phyloP scores from a whole-genome alignment of 1,284 basidiomycete genomes.

The Trichosporon coremiiforme region DNA sequence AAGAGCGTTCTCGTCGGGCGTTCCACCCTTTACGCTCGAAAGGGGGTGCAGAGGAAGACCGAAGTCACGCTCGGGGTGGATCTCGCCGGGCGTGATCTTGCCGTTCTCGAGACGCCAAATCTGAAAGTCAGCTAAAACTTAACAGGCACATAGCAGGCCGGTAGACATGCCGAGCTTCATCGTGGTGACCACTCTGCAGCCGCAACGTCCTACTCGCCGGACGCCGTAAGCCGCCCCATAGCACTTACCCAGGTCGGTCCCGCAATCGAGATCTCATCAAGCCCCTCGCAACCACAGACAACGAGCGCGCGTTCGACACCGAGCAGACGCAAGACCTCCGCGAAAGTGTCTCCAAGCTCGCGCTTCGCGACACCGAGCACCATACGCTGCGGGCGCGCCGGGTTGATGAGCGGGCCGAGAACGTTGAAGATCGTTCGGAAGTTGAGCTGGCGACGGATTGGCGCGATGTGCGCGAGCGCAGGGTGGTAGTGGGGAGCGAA shows the following conservation, averaged over 20 bases:
- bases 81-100: slow-evolving; percentile 52
- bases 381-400: slow-evolving; percentile 79
- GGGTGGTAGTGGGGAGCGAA: slow-evolving; percentile 94
- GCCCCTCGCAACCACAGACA: slow-evolving; percentile 86
- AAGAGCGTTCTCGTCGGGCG: slow-evolving; percentile 67
- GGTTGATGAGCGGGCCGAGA: slow-evolving; percentile 92
- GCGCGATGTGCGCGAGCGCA: slow-evolving; percentile 77
- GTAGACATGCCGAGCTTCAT: no score
- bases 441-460: slow-evolving; percentile 80
- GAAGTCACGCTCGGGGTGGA: slow-evolving; percentile 63
- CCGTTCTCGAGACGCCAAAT: slow-evolving; percentile 59
- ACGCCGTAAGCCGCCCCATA: neutral
- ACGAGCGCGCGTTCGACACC: slow-evolving; percentile 81
- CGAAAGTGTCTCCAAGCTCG: slow-evolving; percentile 83
- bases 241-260: slow-evolving; percentile 75
- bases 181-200: no score
- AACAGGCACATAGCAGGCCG: no score
- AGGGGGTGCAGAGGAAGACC: slow-evolving; percentile 73
- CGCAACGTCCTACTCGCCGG: neutral
- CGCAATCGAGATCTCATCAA: slow-evolving; percentile 93
- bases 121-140: slow-evolving; percentile 41
- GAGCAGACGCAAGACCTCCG: slow-evolving; percentile 65
- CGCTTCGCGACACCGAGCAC: slow-evolving; percentile 86
- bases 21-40: slow-evolving; percentile 68
- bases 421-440: slow-evolving; percentile 98